Evolutionary conservation across 495 filamentous ascomycete species (phyloP).

Genomic region (Hypoxylon lenormandii): DNA sequence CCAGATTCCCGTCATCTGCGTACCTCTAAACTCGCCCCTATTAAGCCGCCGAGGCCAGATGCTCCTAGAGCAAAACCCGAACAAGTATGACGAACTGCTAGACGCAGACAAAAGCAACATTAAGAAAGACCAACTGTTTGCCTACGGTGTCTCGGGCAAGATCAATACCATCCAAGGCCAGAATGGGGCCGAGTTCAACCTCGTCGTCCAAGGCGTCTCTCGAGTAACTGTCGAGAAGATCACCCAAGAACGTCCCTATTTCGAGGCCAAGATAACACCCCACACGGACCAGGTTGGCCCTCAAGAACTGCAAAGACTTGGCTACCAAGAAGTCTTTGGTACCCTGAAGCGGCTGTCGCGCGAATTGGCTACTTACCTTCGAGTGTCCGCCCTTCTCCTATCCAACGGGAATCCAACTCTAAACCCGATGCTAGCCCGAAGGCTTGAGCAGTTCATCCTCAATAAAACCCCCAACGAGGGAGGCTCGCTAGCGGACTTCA

Average conservation of each 20-base stretch:
- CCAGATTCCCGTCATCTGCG: conserved; percentile 79
- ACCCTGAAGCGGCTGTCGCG: conserved; percentile 83
- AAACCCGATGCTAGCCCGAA: conserved; percentile 83
- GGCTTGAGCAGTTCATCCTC: conserved; percentile 85
- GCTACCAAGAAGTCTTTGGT: conserved; percentile 73
- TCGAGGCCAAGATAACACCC: conserved; percentile 77
- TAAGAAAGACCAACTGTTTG: conserved; percentile 77
- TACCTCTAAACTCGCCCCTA: conserved; percentile 78
- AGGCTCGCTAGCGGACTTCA: conserved; percentile 92
- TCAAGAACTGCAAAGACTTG: conserved; percentile 35
- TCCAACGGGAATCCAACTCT: conserved; percentile 68
- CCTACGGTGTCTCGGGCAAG: conserved; percentile 80
- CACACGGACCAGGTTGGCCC: conserved; percentile 49
- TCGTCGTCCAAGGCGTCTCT: conserved; percentile 86
- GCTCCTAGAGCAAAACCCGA: conserved; percentile 64
- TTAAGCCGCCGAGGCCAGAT: conserved; percentile 76
- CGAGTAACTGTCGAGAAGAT: conserved; percentile 81
- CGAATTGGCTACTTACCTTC: conserved; percentile 82
- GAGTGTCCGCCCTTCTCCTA: conserved; percentile 81
- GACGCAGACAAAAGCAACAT: conserved; percentile 62
- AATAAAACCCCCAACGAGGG: conserved; percentile 81
- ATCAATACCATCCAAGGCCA: conserved; percentile 85
- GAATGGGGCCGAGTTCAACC: conserved; percentile 77
- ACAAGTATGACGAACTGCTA: conserved; percentile 69
- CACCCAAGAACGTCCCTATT: conserved; percentile 81